A percentile compares a stretch with the other conserved stretches of the same genome.
Evolutionary conservation across 2,329 filamentous ascomycete species (phyloP).

Genomic region (Fusarium coffeatum): DNA sequence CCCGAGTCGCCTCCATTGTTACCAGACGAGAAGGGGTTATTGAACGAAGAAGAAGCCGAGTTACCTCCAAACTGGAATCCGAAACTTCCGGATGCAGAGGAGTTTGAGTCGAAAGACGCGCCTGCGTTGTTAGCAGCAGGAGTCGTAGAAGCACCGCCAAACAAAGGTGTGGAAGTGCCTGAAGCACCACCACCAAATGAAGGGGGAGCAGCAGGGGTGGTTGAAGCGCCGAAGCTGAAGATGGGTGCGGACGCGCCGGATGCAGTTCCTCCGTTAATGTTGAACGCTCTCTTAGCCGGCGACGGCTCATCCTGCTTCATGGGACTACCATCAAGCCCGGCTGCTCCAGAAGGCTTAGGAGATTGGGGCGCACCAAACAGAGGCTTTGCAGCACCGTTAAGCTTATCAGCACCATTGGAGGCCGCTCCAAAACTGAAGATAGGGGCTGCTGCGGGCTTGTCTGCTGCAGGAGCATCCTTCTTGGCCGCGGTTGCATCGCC

Average conservation of each 20-base stretch:
- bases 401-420: slow-evolving; percentile 42
- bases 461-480: slow-evolving; percentile 36
- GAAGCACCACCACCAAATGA: slow-evolving; percentile 50
- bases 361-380: slow-evolving; percentile 55
- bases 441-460: slow-evolving; percentile 44
- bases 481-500: slow-evolving; percentile 36
- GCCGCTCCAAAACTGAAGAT: slow-evolving; percentile 52
- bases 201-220: slow-evolving; percentile 42
- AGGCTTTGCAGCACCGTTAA: slow-evolving; percentile 51
- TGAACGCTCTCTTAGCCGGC: slow-evolving; percentile 52
- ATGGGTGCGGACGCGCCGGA: slow-evolving; percentile 45
- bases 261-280: slow-evolving; percentile 44
- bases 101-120: slow-evolving; percentile 55
- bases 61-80: slow-evolving; percentile 51
- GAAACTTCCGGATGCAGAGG: slow-evolving; percentile 42
- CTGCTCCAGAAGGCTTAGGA: slow-evolving; percentile 44
- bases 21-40: slow-evolving; percentile 56
- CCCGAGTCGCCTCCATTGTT: slow-evolving; percentile 41
- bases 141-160: slow-evolving; percentile 48
- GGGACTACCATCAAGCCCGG: slow-evolving; percentile 56
- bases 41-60: slow-evolving; percentile 49
- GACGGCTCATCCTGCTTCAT: slow-evolving; percentile 58
- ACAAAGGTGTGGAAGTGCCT: slow-evolving; percentile 48
- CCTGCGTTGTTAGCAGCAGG: slow-evolving; percentile 37
- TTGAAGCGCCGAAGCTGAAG: slow-evolving; percentile 51